A percentile compares a stretch with the other conserved stretches of the same genome.
Conservation (phyloP, 257 asterid genomes). For the Ajuga chamaepitys region DNA sequence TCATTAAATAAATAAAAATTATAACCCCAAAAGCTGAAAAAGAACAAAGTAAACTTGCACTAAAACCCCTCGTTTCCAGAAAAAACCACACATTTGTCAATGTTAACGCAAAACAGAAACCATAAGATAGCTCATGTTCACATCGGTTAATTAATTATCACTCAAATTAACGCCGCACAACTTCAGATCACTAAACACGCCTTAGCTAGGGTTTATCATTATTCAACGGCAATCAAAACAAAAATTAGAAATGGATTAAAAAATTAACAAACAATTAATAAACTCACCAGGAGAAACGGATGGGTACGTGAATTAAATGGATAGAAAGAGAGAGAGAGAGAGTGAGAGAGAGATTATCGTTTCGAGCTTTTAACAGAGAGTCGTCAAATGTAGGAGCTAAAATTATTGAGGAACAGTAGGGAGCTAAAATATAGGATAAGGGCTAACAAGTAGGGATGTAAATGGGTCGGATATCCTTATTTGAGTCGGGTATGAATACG, state of each 20-base stretch:
- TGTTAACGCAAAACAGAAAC: neutral
- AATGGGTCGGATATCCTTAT: constrained; percentile 14
- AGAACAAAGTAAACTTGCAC: neutral
- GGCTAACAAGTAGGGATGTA: too few relatives aligned
- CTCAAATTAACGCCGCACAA: neutral
- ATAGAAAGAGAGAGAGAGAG: constrained; percentile 6
- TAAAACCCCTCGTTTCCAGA: neutral
- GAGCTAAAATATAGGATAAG: constrained; percentile 45
- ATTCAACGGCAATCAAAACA: neutral
- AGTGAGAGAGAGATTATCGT: neutral
- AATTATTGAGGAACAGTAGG: neutral
- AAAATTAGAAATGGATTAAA: neutral
- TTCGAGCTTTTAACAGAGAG: constrained; percentile 4
- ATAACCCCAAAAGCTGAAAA: neutral
- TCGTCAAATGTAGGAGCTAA: constrained; percentile 10
- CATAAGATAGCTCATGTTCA: neutral
- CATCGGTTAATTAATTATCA: neutral
- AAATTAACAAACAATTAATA: neutral
- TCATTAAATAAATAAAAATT: neutral
- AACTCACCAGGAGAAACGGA: constrained; percentile 30
- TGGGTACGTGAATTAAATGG: neutral
- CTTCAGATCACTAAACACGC: constrained; percentile 13
- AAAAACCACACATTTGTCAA: neutral
- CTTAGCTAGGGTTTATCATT: constrained; percentile 31
- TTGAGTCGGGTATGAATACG: too few relatives aligned